Base-by-base conservation (phyloP, 1,284 basidiomycete species). In the Microbotryomycetes sp. region DNA sequence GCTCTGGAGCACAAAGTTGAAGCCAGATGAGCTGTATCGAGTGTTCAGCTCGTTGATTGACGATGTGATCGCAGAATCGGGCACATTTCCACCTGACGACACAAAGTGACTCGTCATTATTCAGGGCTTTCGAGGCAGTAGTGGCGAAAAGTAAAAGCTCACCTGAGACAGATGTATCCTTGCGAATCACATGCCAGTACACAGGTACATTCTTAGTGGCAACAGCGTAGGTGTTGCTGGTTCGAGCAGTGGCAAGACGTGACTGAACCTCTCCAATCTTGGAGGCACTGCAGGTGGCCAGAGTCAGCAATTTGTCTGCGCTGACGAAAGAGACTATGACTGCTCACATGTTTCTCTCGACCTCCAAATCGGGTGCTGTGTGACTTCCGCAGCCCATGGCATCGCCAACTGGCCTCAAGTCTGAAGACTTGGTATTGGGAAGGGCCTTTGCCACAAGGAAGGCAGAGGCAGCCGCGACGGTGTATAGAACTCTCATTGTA, bases 101-200 rank as follows among this genome's bases (percentile, higher is more conserved):
- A 42, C 36, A n/a, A n/a, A n/a, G n/a, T n/a, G n/a, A n/a, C n/a
- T n/a, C n/a, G n/a, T n/a, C n/a, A n/a, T n/a, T n/a, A n/a, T n/a
- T n/a, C n/a, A n/a, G n/a, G n/a, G n/a, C n/a, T n/a, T n/a, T n/a
- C n/a, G 15, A 0, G 23, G 6, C 4, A 2, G 4, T n/a, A 16
- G 23, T 26, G 49, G 49, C 12, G 49, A 19, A 19, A 0, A n/a
- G 15, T 12, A 26, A 4, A 0, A 26, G 7, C 9, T 22, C 19
- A 26, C 79, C 79, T 25, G 71, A 68, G 16, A 73, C 50, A 23
- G 79, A 77, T 5, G 60, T 64, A 67, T 79, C 76, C 60, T 76
- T 63, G 68, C 73, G 74, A 68, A 83, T 76, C 60, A 82, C 80
- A 67, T 82, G 79, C 74, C 78, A 81, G 74, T 80, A 77, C 32